phyloP scores from a whole-genome alignment of 192 early-diverging fungal species.

The Backusella westeae region DNA sequence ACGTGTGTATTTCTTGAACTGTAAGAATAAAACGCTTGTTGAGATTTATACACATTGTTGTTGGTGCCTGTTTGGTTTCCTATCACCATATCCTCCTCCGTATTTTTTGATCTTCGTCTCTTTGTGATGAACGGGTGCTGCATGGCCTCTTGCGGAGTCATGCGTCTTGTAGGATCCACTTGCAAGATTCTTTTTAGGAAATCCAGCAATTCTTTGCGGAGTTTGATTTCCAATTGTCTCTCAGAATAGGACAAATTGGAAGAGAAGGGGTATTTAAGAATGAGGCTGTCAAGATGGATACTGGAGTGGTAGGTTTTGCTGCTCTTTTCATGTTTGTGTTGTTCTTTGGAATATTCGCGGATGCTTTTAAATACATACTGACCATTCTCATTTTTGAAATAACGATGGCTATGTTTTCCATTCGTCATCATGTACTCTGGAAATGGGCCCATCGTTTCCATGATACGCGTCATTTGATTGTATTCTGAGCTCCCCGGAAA shows the following conservation, averaged over 20 bases:
- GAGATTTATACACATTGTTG: neutral
- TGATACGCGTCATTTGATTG: constrained; percentile 90
- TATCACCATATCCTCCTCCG: neutral
- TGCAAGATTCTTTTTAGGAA: constrained; percentile 70
- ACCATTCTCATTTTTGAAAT: constrained; percentile 63
- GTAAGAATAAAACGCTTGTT: neutral
- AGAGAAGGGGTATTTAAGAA: neutral
- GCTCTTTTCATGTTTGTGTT: constrained; percentile 5
- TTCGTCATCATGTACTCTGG: constrained; percentile 81
- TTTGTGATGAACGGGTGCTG: constrained; percentile 80
- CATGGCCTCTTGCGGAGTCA: constrained; percentile 76
- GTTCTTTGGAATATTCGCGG: constrained; percentile 9
- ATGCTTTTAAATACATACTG: constrained; percentile 29
- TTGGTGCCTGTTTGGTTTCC: neutral
- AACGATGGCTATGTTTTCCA: constrained; percentile 79
- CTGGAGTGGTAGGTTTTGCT: neutral
- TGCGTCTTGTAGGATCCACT: constrained; percentile 74
- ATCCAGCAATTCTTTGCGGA: constrained; percentile 45
- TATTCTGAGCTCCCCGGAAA: constrained; percentile 96
- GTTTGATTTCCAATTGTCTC: neutral
- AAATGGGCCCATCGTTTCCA: constrained; percentile 85
- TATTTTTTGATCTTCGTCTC: neutral
- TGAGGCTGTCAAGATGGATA: constrained; percentile 5
- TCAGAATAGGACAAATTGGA: neutral
- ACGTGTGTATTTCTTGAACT: neutral